These are phyloP conservation scores for Echinochloa phyllopogon DNA, from an alignment of 176 grass and related monocot genomes.

Conservation along the genomic window DNA sequence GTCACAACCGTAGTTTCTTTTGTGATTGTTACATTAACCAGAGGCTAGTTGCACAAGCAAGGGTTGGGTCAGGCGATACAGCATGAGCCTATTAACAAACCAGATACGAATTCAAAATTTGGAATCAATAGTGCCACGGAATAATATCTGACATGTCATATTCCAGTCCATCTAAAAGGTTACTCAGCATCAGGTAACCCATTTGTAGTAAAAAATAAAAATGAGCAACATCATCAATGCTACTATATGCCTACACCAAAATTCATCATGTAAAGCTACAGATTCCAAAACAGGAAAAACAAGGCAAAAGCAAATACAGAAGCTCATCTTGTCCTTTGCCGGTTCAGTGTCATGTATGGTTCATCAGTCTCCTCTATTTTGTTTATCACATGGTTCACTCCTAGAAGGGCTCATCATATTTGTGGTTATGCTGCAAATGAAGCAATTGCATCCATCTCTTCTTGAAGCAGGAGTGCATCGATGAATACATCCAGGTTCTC, in stretches of 20 bases:
- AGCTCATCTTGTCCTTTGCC: neutral
- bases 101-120: neutral
- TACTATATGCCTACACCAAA: neutral
- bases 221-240: neutral
- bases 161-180: neutral
- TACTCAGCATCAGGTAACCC: neutral
- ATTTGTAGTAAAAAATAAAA: neutral
- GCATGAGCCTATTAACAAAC: neutral
- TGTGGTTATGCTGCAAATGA: slow-evolving; percentile 51
- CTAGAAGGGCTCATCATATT: neutral
- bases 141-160: neutral
- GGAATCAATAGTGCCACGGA: neutral
- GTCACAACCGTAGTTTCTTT: neutral
- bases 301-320: neutral
- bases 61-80: neutral
- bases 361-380: neutral
- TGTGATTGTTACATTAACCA: neutral
- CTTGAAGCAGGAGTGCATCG: slow-evolving; percentile 67
- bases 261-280: neutral
- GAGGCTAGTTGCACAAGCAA: neutral
- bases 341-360: neutral
- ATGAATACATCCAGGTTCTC: slow-evolving; percentile 80
- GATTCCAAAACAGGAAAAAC: neutral
- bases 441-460: slow-evolving; percentile 88
- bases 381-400: neutral